Base-by-base conservation (phyloP, 164 flowering plant species). In the Liquidambar formosana region DNA sequence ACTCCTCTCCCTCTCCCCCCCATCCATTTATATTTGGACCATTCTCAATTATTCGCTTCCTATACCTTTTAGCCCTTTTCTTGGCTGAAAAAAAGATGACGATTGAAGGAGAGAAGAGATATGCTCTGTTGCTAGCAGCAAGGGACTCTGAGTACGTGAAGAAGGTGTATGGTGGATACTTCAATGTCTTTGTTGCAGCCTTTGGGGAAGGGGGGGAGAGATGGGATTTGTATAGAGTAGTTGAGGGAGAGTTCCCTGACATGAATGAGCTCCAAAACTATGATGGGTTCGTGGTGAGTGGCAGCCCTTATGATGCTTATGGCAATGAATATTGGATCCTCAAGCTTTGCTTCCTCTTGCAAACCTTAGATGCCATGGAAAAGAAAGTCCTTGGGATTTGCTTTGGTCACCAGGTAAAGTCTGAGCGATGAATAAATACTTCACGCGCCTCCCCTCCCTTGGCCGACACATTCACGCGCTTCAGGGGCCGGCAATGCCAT, bases 401-500 rank as follows among this genome's bases (percentile, higher is more conserved):
- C n/a, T n/a, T n/a, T n/a, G n/a, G n/a, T n/a, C n/a, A n/a, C n/a
- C n/a, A n/a, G n/a, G n/a, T n/a, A n/a, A n/a, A n/a, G n/a, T n/a
- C n/a, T n/a, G n/a, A n/a, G n/a, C n/a, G n/a, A n/a, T n/a, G n/a
- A n/a, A n/a, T n/a, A n/a, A n/a, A n/a, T n/a, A n/a, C n/a, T n/a
- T n/a, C n/a, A n/a, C n/a, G n/a, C n/a, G n/a, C n/a, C n/a, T n/a
- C n/a, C n/a, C n/a, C n/a, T n/a, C n/a, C n/a, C n/a, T n/a, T n/a
- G n/a, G n/a, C n/a, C n/a, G n/a, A n/a, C n/a, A n/a, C n/a, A n/a
- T n/a, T n/a, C n/a, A n/a, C n/a, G n/a, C n/a, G n/a, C n/a, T n/a
- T n/a, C n/a, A n/a, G 97, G 94, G 0, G 82, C 87, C 67, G 90
- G 96, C 82, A 90, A 90, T 68, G 97, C n/a, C n/a, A n/a, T n/a